These are phyloP conservation scores for Bruguiera gymnorhiza DNA, from an alignment of 345 rosid species.

Conservation along the genomic window DNA sequence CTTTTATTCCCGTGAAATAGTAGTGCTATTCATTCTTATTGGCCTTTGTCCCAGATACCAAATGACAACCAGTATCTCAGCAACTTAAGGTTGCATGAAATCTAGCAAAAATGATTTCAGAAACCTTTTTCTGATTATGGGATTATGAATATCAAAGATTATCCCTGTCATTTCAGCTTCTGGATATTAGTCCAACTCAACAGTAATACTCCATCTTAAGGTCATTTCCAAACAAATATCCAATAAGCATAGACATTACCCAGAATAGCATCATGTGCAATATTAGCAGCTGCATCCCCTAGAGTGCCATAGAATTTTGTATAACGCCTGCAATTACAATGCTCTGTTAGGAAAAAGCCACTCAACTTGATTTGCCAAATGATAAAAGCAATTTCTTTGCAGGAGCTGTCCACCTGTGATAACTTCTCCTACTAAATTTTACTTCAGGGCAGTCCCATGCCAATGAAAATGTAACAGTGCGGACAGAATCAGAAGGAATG, in stretches of 20 bases:
- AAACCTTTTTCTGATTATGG: too few relatives aligned
- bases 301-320: conserved; percentile 71
- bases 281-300: conserved; percentile 76
- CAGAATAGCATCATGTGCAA: conserved; percentile 59
- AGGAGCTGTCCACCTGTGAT: conserved; percentile 44
- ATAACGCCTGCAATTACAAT: conserved; percentile 54
- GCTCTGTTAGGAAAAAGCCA: conserved; percentile 2
- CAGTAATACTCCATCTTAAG: background rate
- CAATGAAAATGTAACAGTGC: conserved; percentile 72
- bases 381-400: background rate
- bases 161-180: too few relatives aligned
- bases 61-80: too few relatives aligned
- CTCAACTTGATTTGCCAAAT: background rate
- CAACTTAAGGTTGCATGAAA: too few relatives aligned
- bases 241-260: conserved; percentile 4
- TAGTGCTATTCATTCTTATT: too few relatives aligned
- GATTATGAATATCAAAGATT: too few relatives aligned
- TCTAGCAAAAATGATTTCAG: too few relatives aligned
- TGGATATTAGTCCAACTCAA: background rate
- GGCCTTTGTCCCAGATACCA: too few relatives aligned
- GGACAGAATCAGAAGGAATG: conserved; percentile 45
- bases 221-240: background rate
- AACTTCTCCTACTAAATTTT: conserved; percentile 63
- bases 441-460: conserved; percentile 96
- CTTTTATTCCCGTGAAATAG: too few relatives aligned